These are phyloP conservation scores for Discostella stelligera DNA, from an alignment of 352 stramenopile species.

Conservation along the genomic window DNA sequence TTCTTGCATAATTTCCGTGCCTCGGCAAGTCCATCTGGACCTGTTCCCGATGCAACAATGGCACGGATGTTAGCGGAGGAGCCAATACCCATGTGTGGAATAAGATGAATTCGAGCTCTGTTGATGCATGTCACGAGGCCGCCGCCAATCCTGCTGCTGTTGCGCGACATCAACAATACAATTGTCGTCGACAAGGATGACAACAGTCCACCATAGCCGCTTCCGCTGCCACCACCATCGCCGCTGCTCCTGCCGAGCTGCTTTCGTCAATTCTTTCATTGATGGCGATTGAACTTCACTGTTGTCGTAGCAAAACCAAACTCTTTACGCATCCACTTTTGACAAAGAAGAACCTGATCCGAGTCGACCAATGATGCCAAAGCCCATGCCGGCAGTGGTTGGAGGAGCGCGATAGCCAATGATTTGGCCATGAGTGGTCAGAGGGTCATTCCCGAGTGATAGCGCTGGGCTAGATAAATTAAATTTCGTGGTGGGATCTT, in stretches of 20 bases:
- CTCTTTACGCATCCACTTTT: conserved; percentile 41
- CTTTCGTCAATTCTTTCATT: conserved; percentile 50
- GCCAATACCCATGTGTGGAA: too few relatives aligned
- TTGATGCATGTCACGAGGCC: too few relatives aligned
- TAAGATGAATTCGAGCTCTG: too few relatives aligned
- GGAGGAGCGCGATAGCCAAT: conserved; percentile 55
- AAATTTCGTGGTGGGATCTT: conserved; percentile 70
- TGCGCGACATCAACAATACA: too few relatives aligned
- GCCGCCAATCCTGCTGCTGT: too few relatives aligned
- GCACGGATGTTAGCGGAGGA: conserved; percentile 12
- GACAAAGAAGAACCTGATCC: conserved; percentile 56
- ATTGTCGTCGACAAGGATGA: too few relatives aligned
- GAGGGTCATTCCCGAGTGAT: conserved; percentile 51
- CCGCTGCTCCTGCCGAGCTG: not conserved
- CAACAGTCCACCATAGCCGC: not conserved
- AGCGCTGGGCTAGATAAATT: conserved; percentile 51
- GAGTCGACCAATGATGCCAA: conserved; percentile 39
- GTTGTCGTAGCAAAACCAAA: conserved; percentile 21
- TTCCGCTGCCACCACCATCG: conserved; percentile 6
- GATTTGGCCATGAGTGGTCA: conserved; percentile 37
- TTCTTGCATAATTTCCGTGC: conserved; percentile 26
- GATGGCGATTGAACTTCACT: conserved; percentile 44
- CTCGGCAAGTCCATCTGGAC: conserved; percentile 50
- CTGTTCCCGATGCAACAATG: conserved; percentile 58
- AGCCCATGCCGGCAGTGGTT: conserved; percentile 52